These are phyloP conservation scores for Picea abies DNA, from an alignment of 83 land plant species.

Conservation along the genomic window DNA sequence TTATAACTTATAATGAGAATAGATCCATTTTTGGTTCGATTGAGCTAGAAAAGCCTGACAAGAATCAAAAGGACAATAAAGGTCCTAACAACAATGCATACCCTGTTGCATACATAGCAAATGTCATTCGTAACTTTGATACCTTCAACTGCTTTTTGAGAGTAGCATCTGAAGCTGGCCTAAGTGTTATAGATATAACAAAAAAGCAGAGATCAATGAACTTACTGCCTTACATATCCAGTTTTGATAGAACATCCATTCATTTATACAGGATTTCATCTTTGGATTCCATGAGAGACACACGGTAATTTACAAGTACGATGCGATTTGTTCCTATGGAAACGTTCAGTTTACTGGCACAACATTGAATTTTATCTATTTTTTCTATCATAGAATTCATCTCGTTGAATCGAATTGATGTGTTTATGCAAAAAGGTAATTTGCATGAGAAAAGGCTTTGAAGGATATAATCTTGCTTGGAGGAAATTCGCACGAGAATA, in stretches of 20 bases:
- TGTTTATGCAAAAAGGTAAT: no score
- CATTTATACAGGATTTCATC: slow-evolving; percentile 37
- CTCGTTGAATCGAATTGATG: no score
- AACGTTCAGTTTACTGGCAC: no score
- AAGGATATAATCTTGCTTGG: no score
- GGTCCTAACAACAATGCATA: neutral
- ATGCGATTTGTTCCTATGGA: no score
- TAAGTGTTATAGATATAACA: slow-evolving; percentile 57
- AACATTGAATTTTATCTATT: no score
- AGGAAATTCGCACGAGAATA: no score
- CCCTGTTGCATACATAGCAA: slow-evolving; percentile 74
- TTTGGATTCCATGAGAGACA: neutral
- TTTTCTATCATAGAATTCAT: no score
- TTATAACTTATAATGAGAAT: neutral
- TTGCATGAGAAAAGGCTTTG: no score
- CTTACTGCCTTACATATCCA: slow-evolving; percentile 66
- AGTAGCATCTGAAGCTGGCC: slow-evolving; percentile 45
- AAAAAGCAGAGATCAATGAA: slow-evolving; percentile 30
- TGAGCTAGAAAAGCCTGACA: neutral
- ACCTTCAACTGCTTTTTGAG: slow-evolving; percentile 62
- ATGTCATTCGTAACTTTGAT: slow-evolving; percentile 71
- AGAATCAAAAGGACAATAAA: neutral
- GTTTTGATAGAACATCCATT: slow-evolving; percentile 57
- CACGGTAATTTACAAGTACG: no score
- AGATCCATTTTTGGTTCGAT: neutral